Evolutionary conservation across 306 rosid species (phyloP).

Genomic region (Senna siamea): DNA sequence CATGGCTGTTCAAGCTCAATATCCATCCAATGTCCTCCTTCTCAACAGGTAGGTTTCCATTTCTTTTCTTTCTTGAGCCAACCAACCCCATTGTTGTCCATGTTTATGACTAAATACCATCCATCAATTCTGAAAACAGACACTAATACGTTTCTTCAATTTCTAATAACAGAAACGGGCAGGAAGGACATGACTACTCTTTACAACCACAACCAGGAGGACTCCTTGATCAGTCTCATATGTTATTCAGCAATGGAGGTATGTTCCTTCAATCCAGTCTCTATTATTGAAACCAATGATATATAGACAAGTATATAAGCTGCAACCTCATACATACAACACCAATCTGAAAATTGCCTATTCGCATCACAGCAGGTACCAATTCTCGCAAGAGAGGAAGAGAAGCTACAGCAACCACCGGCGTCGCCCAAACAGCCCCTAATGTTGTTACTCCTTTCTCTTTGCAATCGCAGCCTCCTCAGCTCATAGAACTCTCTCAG

Average conservation of each 20-base stretch:
- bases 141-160: neutral
- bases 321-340: neutral
- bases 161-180: slow-evolving; percentile 57
- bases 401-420: slow-evolving; percentile 53
- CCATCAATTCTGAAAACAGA: neutral
- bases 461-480: slow-evolving; percentile 64
- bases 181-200: slow-evolving; percentile 76
- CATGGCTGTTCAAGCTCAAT: slow-evolving; percentile 99
- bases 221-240: slow-evolving; percentile 68
- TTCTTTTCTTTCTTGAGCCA: too few relatives aligned
- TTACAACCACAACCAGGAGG: slow-evolving; percentile 65
- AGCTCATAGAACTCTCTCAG: slow-evolving; percentile 79
- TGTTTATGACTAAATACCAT: too few relatives aligned
- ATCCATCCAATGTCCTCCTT: slow-evolving; percentile 79
- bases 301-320: too few relatives aligned
- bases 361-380: slow-evolving; percentile 34
- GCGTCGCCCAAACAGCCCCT: slow-evolving; percentile 37
- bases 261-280: too few relatives aligned
- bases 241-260: slow-evolving; percentile 75
- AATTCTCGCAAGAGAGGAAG: slow-evolving; percentile 76
- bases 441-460: slow-evolving; percentile 52
- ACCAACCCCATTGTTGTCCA: too few relatives aligned
- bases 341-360: slow-evolving; percentile 10
- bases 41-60: slow-evolving; percentile 75
- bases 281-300: too few relatives aligned